Base-by-base conservation (phyloP, 1,284 basidiomycete species). In the Leccinum subrobustum region DNA sequence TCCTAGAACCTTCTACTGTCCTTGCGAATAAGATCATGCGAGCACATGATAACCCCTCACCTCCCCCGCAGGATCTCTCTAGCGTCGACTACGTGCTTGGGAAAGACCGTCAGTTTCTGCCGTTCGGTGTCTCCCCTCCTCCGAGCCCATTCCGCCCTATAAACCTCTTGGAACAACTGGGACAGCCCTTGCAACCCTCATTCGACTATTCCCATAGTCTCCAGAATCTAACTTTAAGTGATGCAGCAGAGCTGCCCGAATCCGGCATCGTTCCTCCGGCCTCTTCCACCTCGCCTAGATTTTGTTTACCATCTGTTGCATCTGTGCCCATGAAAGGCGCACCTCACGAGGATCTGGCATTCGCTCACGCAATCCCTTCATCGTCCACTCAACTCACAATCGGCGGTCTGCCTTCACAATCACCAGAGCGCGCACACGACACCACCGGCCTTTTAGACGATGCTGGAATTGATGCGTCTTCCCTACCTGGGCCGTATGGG, bases 31-130 rank as follows among this genome's bases (percentile, higher is more conserved):
- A 76, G 71, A 83, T 91, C 52, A 79, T 87, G 54, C 80, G 83
- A 57, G 89, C 89, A 61, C 82, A 84, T 59, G 85, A 83, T 66
- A 91, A 91, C 66, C 89, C 89, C 14, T 91, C 89, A 18, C 89
- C 89, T 25, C 89, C 89, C 16, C 89, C 89, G 18, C 76, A 72
- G 57, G 72, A 77, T 59, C 70, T 75, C 33, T 56, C 68, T 50
- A 63, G 64, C 20, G 60, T 63, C 5, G 53, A 63, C 59, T 63
- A 69, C 52, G 47, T 59, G 3, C 59, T 63, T 37, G 63, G 60
- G 57, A 64, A 64, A 60, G 64, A 63, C 2, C 61, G 63, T 12
- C 68, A 54, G 35, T 70, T 65, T 47, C 62, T 65, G 3, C 42
- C 62, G 3, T 48, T 54, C 37, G 60, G 39, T 37, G 31, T 67